Base-by-base conservation (phyloP, 1,284 basidiomycete species). In the Schizophyllum amplum region DNA sequence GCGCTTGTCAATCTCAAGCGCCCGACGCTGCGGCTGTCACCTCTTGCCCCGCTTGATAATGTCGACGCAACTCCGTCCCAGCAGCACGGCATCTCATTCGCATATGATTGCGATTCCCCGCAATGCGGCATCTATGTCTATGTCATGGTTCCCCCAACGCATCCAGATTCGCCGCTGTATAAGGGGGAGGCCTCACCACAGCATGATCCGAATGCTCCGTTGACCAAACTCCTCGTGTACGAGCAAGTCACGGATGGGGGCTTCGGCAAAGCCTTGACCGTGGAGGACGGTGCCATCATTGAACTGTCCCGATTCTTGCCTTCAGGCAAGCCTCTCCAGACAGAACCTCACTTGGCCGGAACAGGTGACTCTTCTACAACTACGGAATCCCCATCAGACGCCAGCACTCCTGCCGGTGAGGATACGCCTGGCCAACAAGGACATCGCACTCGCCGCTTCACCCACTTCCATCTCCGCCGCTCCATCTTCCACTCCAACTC, bases 1-100 rank as follows among this genome's bases (percentile, higher is more conserved):
- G 92, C 92, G 0, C 79, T 94, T 26, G 92, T 95, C 60, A 94
- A 94, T 66, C 82, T 95, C 64, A 94, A 94, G 68, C 83, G 92
- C 6, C 93, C 92, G 0, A 86, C 90, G 1, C 76, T 85, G 56
- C 86, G 80, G 51, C 81, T 83, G 50, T 89, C 80, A 33, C 91
- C 84, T n/a, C 77, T 84, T 51, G 72, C 77, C 4, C 59, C 66
- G 69, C 56, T 70, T 5, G 72, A 52, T 69, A 13, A 9, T 9
- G 33, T 17, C 7, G 33, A 42, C 17, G 17, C 4, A 3, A 13
- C 33, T 50, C 76, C 72, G 33, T 76, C 76, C 62, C 79, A 80
- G 52, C 77, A 81, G 48, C 90, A 94, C 64, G 82, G 84, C 17
- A 77, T 94, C 57, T 90, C 92, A 68, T 95, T 95, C 70, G 86